Percentiles rank a stretch among this genome's conserved stretches.
These are phyloP conservation scores for Alternaria gansuensis DNA, from an alignment of 2,329 filamentous ascomycete species.

Conservation along the genomic window DNA sequence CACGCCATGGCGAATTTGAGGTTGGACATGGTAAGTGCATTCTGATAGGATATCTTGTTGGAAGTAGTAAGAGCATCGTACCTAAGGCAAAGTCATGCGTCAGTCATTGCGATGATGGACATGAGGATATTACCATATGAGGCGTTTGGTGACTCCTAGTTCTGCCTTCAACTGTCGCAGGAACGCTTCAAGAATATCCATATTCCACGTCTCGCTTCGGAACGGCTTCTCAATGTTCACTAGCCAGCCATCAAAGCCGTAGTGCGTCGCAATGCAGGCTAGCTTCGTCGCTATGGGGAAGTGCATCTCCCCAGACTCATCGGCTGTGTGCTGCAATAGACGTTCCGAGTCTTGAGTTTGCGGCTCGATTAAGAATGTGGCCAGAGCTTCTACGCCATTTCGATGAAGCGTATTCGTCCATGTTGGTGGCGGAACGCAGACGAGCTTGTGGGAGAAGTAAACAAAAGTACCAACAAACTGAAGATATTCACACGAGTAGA, in stretches of 20 bases:
- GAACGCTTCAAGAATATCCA: constrained; percentile 48
- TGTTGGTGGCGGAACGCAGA: constrained; percentile 56
- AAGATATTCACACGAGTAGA: constrained; percentile 57
- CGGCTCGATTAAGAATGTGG: constrained; percentile 57
- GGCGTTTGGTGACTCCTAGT: constrained; percentile 39
- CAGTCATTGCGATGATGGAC: not conserved
- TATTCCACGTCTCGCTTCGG: constrained; percentile 44
- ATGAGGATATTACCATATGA: constrained; percentile 51
- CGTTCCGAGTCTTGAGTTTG: constrained; percentile 48
- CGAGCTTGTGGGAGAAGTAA: constrained; percentile 61
- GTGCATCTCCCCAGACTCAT: constrained; percentile 20
- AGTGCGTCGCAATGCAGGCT: constrained; percentile 51
- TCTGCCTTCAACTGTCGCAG: constrained; percentile 50
- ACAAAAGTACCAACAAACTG: constrained; percentile 57
- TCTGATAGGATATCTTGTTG: constrained; percentile 57
- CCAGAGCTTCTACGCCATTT: constrained; percentile 56
- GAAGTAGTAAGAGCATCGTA: constrained; percentile 58
- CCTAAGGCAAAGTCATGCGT: constrained; percentile 37
- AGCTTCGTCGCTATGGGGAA: constrained; percentile 53
- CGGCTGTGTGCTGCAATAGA: constrained; percentile 32
- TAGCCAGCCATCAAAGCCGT: constrained; percentile 60
- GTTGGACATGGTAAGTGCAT: constrained; percentile 55
- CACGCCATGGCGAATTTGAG: constrained; percentile 51
- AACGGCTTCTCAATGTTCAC: constrained; percentile 59
- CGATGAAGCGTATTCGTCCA: constrained; percentile 60